A percentile compares a stretch with the other conserved stretches of the same genome.
phyloP scores from a whole-genome alignment of 2,329 filamentous ascomycete genomes.

The Tolypocladium cylindrosporum region DNA sequence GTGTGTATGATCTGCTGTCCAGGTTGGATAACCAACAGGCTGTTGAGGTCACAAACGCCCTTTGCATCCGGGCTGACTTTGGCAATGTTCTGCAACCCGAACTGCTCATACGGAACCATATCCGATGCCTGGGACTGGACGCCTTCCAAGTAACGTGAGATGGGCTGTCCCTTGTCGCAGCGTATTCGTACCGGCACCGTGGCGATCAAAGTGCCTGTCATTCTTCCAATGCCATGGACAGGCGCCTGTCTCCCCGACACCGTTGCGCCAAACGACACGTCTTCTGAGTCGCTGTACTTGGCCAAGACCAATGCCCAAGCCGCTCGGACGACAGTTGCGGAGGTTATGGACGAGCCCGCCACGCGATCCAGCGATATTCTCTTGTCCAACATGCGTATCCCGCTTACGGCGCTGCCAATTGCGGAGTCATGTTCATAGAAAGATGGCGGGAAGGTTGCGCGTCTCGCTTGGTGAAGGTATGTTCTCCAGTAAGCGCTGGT shows the following conservation, averaged over 20 bases:
- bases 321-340: background rate
- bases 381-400: background rate
- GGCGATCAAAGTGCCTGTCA: background rate
- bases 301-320: background rate
- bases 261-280: background rate
- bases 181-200: background rate
- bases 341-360: background rate
- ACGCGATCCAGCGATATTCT: background rate
- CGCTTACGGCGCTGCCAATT: background rate
- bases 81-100: constrained; percentile 12
- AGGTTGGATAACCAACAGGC: constrained; percentile 16
- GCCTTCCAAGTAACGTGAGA: constrained; percentile 2
- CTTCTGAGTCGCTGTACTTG: background rate
- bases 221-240: background rate
- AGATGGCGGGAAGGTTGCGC: constrained; percentile 2
- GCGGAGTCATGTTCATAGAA: background rate
- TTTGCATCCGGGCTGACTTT: constrained; percentile 6
- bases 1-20: background rate
- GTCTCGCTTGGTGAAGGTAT: constrained; percentile 2
- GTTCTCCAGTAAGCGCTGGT: constrained; percentile 1
- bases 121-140: background rate
- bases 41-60: constrained; percentile 15
- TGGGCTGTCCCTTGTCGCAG: constrained; percentile 2
- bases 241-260: background rate
- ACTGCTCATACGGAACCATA: constrained; percentile 1